phyloP scores from a whole-genome alignment of 2,329 filamentous ascomycete species.

The Cladophialophora exuberans region DNA sequence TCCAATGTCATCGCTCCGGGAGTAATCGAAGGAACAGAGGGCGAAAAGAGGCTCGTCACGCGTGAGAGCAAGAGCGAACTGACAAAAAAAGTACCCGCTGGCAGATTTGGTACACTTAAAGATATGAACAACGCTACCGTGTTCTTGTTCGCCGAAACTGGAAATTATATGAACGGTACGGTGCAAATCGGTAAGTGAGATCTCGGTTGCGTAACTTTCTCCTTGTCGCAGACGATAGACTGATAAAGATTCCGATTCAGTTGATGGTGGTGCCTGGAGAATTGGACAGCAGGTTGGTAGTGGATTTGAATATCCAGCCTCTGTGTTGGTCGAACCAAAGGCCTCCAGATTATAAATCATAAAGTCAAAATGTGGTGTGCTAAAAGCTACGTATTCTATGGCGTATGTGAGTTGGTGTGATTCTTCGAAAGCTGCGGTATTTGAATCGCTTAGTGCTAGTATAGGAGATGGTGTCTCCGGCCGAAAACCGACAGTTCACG shows the following conservation, averaged over 20 bases:
- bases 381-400: too few relatives aligned
- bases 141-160: constrained; percentile 82
- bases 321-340: constrained; percentile 3
- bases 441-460: not conserved
- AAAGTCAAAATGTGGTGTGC: too few relatives aligned
- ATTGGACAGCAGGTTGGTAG: not conserved
- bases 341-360: not conserved
- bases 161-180: constrained; percentile 82
- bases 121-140: constrained; percentile 93
- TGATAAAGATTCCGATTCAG: not conserved
- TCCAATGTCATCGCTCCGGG: constrained; percentile 89
- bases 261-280: constrained; percentile 51
- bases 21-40: constrained; percentile 82
- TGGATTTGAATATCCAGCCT: constrained; percentile 1
- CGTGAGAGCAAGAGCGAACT: constrained; percentile 54
- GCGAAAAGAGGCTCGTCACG: constrained; percentile 67
- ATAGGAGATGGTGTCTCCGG: not conserved
- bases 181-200: constrained; percentile 63
- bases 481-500: not conserved
- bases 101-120: constrained; percentile 74
- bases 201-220: not conserved
- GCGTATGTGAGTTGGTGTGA: too few relatives aligned
- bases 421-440: not conserved
- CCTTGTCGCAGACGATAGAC: not conserved
- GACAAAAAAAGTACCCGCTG: constrained; percentile 66